Conservation (phyloP, 495 filamentous ascomycete species). For the Aspergillus olivimuriae region DNA sequence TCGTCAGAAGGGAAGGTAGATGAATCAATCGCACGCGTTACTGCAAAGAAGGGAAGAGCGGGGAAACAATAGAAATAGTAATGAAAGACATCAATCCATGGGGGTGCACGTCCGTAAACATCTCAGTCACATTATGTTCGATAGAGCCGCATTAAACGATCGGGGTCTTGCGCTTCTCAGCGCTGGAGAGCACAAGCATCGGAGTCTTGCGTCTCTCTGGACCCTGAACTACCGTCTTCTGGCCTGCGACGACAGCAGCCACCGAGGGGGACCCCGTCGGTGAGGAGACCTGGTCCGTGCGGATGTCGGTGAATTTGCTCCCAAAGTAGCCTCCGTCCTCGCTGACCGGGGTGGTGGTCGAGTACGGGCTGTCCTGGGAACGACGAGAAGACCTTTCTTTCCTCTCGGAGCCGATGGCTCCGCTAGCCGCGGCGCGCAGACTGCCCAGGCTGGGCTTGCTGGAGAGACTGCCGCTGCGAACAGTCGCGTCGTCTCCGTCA, state of each 20-base stretch:
- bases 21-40: too few species aligned
- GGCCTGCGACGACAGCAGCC: constrained; percentile 42
- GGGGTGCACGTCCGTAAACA: constrained; percentile 22
- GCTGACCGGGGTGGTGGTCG: constrained; percentile 42
- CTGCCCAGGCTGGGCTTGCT: constrained; percentile 75
- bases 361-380: constrained; percentile 40
- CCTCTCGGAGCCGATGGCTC: constrained; percentile 81
- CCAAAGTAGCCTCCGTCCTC: constrained; percentile 57
- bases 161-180: constrained; percentile 84
- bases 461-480: constrained; percentile 74
- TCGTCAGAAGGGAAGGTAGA: background rate
- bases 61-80: background rate
- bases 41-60: background rate
- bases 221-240: constrained; percentile 37
- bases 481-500: constrained; percentile 76
- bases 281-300: constrained; percentile 30
- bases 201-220: constrained; percentile 72
- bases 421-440: constrained; percentile 68
- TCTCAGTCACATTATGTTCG: constrained; percentile 39
- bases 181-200: constrained; percentile 79
- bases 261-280: constrained; percentile 35
- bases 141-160: constrained; percentile 39
- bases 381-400: constrained; percentile 55
- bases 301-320: constrained; percentile 46
- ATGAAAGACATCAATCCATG: constrained; percentile 15